Evolutionary conservation across 2,329 filamentous ascomycete genomes (phyloP), one percentile per base, ranked within the genome.

Genomic region (Trichoderma brevicompactum): DNA sequence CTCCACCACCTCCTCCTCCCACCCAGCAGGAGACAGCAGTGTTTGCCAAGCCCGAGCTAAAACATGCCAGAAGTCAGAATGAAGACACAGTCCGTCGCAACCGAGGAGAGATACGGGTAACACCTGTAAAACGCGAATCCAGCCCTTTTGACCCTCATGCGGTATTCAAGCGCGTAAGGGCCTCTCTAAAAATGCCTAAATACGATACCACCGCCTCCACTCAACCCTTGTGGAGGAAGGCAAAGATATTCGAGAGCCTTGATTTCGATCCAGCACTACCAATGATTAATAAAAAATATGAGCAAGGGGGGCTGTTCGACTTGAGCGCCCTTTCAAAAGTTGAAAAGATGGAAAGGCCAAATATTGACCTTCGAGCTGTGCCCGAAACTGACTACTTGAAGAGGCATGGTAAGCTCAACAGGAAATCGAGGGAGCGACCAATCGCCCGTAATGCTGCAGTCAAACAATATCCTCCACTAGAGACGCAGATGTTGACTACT

Each of bases 31-130:
- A 77, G n/a, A 68, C 71, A 28, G 70, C 66, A 23, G 79, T 82
- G 5, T 88, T 88, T 69, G 79, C 84, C n/a, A 87, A 87, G 67
- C 85, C 85, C 2, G 84, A 87, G 68, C 73, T 87, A 41, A 83
- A 81, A 67, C 85, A 87, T 75, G 85, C 85, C 1, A 79, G 85
- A 67, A 87, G 85, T 72, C 74, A 85, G 34, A 76, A 74, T 34
- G 83, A 83, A 15, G 80, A 82, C 44, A 34, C 71, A 44, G 65
- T 71, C 68, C 68, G 74, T 65, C 68, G 74, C 59, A 71, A 75
- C 53, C 68, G 74, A 68, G 74, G 73, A 66, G 74, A 73, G 43
- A 73, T 74, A 58, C 72, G 72, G 68, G 67, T 68, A 65, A 75
- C 38, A 13, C 70, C 76, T 1, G 70, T 77, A 15, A 88, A 87